Evolutionary conservation across 768 basidiomycete species (phyloP), one percentile per base, ranked within the genome.

Genomic region (Trametes cubensis): DNA sequence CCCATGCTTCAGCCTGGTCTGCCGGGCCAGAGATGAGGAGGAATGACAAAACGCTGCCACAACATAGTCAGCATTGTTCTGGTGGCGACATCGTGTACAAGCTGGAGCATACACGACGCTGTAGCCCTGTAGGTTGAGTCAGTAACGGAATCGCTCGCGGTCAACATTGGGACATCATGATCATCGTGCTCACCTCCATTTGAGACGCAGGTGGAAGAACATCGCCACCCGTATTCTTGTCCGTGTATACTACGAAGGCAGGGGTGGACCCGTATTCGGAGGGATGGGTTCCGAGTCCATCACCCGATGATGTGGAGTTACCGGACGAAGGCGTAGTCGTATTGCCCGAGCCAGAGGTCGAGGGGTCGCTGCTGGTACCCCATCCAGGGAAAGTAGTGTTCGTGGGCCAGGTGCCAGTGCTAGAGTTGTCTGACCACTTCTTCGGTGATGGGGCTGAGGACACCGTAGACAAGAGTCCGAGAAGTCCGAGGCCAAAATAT

Each of bases 171-270:
- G 11, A 23, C 39, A 17, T 28, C 28, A 28, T 45, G 23, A 17
- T 28, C 28, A 28, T 45, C 5, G 5, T 10, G 45, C 62, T 28
- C 18, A 63, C 62, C 30, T 58, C 62, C 8, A 63, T 30, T 13
- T 58, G 38, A 17, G 62, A 44, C 11, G 45, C 62, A 1, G 62
- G 44, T 13, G 62, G 62, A 11, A 63, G 62, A 4, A 63, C 23
- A 47, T 48, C 38, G 13, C 51, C 62, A 20, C 39, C 34, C 38
- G 53, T 54, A 21, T 45, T 40, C 6, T 28, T 52, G 52, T 63
- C 62, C 15, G 60, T 61, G 54, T 61, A 61, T 7, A 61, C 47
- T 17, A 61, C 60, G 28, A 61, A 61, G 26, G 60, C 60, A 15
- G 60, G 60, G 1, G 57, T 58, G 4, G 57, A 58, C 21, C 57